Conservation (phyloP, 371 early-diverging fungal genomes). For the Catenaria anguillulae region DNA sequence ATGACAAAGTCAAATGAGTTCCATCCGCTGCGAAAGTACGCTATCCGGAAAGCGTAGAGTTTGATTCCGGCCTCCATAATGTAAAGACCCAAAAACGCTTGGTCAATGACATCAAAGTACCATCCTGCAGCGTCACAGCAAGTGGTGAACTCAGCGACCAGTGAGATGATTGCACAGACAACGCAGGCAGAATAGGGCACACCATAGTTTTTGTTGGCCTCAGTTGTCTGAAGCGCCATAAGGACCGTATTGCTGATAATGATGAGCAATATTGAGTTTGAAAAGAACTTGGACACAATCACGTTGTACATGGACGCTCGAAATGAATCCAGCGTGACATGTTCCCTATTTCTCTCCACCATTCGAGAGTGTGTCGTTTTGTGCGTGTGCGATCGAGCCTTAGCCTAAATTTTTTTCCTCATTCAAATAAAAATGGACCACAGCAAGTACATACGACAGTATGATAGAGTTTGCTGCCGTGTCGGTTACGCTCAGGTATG, state of each 20-base stretch:
- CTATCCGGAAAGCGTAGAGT: neutral
- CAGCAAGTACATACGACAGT: no score
- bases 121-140: neutral
- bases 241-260: neutral
- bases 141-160: neutral
- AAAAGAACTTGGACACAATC: neutral
- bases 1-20: slow-evolving; percentile 13
- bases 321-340: no score
- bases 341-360: no score
- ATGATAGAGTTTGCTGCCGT: no score
- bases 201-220: neutral
- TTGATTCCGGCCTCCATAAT: slow-evolving; percentile 5
- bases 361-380: no score
- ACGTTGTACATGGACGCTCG: neutral
- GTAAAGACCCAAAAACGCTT: slow-evolving; percentile 2
- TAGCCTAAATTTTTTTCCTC: no score
- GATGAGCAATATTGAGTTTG: neutral
- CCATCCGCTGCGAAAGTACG: slow-evolving; percentile 6
- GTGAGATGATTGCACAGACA: neutral
- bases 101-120: slow-evolving; percentile 6
- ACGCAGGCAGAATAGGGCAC: no score
- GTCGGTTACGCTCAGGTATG: no score
- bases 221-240: neutral
- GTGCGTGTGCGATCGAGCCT: no score
- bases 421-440: no score